Evolutionary conservation across 2,329 filamentous ascomycete genomes (phyloP).

Genomic region (Aureobasidium sp.): DNA sequence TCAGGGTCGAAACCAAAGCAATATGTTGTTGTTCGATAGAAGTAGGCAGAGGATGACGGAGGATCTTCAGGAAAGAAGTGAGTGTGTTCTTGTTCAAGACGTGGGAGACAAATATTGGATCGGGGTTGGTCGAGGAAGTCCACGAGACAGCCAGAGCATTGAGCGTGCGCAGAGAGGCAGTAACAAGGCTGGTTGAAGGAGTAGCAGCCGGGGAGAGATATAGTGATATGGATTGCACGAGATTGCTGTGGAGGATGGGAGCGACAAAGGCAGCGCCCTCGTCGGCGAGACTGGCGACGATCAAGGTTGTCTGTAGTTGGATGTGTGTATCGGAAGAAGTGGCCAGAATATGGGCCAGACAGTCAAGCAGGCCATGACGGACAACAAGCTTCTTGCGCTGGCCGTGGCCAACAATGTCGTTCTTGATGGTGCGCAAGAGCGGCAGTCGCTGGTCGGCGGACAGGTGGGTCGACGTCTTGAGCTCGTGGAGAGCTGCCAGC

Average conservation of each 20-base stretch:
- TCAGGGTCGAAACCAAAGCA: slow-evolving; percentile 48
- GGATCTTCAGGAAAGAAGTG: slow-evolving; percentile 53
- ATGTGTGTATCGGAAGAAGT: slow-evolving; percentile 51
- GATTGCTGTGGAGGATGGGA: slow-evolving; percentile 15
- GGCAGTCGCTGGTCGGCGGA: slow-evolving; percentile 33
- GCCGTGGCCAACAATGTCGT: slow-evolving; percentile 79
- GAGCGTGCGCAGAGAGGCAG: slow-evolving; percentile 66
- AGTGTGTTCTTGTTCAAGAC: slow-evolving; percentile 56
- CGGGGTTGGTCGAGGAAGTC: slow-evolving; percentile 11
- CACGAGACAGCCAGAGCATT: slow-evolving; percentile 62
- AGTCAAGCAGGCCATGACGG: slow-evolving; percentile 57
- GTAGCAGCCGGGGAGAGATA: slow-evolving; percentile 39
- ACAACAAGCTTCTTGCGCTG: slow-evolving; percentile 79
- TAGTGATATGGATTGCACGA: slow-evolving; percentile 7
- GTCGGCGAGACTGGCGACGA: slow-evolving; percentile 76
- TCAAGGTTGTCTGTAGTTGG: slow-evolving; percentile 69
- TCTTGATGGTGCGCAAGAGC: slow-evolving; percentile 69
- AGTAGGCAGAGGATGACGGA: slow-evolving; percentile 50
- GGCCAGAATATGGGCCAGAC: slow-evolving; percentile 47
- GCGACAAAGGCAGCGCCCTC: slow-evolving; percentile 43
- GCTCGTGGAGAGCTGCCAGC: slow-evolving; percentile 14
- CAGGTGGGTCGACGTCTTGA: slow-evolving; percentile 15
- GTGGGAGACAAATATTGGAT: slow-evolving; percentile 16
- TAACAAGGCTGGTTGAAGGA: slow-evolving; percentile 57
- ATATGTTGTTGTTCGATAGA: slow-evolving; percentile 54